These are phyloP conservation scores for Arxiozyma slooffiae DNA, from an alignment of 1,139 yeast species.

Conservation along the genomic window DNA sequence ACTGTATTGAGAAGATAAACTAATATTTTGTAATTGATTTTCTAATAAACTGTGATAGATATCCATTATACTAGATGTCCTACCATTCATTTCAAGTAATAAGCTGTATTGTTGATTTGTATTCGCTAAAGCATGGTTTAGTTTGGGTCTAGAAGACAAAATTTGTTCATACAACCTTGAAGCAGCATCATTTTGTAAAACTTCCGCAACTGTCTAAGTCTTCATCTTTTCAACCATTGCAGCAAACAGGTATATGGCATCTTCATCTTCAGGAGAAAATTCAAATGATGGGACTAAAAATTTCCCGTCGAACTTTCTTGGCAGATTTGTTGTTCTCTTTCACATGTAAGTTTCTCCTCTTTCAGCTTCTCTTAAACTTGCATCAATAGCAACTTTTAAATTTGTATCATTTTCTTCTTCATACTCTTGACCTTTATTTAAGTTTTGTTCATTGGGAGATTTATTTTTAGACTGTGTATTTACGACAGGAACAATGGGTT, in stretches of 20 bases:
- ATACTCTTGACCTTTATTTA: background rate
- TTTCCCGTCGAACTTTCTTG: conserved; percentile 17
- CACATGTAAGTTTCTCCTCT: conserved; percentile 29
- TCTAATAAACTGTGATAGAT: conserved; percentile 75
- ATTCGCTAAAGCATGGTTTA: conserved; percentile 54
- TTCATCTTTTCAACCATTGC: conserved; percentile 50
- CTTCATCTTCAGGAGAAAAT: conserved; percentile 64
- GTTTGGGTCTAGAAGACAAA: conserved; percentile 60
- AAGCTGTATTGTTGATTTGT: conserved; percentile 59
- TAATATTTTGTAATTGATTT: conserved; percentile 36
- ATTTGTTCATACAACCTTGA: conserved; percentile 59
- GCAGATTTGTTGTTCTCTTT: conserved; percentile 12
- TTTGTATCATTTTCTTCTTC: conserved; percentile 77
- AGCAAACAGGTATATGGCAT: conserved; percentile 61
- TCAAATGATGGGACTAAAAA: conserved; percentile 41
- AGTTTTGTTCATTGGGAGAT: background rate
- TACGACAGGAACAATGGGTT: conserved; percentile 21
- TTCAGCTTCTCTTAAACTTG: conserved; percentile 69
- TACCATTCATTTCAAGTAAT: conserved; percentile 69
- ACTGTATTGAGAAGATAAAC: conserved; percentile 24
- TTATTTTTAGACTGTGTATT: conserved; percentile 1
- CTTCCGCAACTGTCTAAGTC: conserved; percentile 43
- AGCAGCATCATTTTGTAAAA: conserved; percentile 51
- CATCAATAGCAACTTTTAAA: conserved; percentile 91
- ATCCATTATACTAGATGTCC: conserved; percentile 67